Evolutionary conservation across 202 grass and related monocot species (phyloP).

Genomic region (Musa balbisiana): DNA sequence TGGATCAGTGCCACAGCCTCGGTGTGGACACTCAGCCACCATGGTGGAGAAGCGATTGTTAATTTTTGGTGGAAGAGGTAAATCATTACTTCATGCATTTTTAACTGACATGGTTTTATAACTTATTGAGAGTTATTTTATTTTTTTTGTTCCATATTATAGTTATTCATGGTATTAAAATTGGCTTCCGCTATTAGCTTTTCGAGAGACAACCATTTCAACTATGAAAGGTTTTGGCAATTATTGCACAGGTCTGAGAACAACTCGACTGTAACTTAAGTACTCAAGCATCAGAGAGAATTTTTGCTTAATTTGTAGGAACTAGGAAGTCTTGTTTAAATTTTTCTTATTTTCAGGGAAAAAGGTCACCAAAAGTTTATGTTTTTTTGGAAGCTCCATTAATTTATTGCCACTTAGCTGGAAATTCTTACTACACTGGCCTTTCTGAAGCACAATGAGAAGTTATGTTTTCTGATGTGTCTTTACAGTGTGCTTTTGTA

Average conservation of each 20-base stretch:
- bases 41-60: constrained; percentile 96
- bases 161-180: neutral
- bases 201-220: neutral
- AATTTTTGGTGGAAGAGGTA: constrained; percentile 94
- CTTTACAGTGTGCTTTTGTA: neutral
- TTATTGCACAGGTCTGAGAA: neutral
- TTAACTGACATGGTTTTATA: neutral
- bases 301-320: neutral
- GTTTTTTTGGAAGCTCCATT: too few relatives aligned
- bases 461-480: neutral
- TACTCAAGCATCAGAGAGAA: neutral
- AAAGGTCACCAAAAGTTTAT: too few relatives aligned
- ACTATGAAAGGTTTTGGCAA: neutral
- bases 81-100: neutral
- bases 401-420: neutral
- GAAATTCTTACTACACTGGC: neutral
- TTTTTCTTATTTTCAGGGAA: too few relatives aligned
- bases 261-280: neutral
- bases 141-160: too few relatives aligned
- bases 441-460: constrained; percentile 1
- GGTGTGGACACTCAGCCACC: constrained; percentile 90
- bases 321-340: neutral
- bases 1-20: constrained; percentile 58
- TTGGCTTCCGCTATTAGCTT: neutral
- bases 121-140: neutral